Percentiles rank a stretch among this genome's conserved stretches.
Evolutionary conservation across 306 rosid genomes (phyloP).

Genomic region (Vigna radiata): DNA sequence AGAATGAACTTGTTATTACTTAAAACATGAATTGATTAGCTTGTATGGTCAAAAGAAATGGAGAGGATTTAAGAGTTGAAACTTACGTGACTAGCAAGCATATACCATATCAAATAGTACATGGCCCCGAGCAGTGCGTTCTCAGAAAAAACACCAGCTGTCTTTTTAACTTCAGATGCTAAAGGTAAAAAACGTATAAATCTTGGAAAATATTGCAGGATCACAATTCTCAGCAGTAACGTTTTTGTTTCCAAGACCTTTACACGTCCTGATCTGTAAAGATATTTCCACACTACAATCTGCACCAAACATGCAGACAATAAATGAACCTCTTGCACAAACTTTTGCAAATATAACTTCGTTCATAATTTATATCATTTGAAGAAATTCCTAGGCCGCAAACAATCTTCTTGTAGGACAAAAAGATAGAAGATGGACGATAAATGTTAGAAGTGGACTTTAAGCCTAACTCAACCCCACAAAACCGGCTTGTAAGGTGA

Average conservation of each 20-base stretch:
- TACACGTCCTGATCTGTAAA: conserved; percentile 50
- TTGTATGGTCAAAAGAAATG: conserved; percentile 1
- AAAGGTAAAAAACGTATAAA: conserved; percentile 77
- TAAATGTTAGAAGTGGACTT: not conserved
- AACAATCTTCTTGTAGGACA: too few species aligned
- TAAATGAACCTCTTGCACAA: not conserved
- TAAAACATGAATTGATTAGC: not conserved
- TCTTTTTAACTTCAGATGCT: conserved; percentile 83
- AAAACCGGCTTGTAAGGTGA: too few species aligned
- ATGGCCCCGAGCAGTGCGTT: conserved; percentile 86
- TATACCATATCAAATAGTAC: conserved; percentile 81
- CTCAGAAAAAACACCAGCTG: conserved; percentile 85
- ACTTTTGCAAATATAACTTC: not conserved
- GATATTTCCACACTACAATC: conserved; percentile 73
- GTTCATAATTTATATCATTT: not conserved
- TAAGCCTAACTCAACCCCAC: too few species aligned
- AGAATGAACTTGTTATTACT: not conserved
- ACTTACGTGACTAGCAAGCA: conserved; percentile 93
- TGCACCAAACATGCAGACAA: conserved; percentile 41
- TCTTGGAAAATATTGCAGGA: conserved; percentile 77
- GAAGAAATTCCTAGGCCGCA: too few species aligned
- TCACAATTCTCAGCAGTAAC: conserved; percentile 63
- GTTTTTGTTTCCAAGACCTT: conserved; percentile 78
- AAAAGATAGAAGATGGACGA: too few species aligned
- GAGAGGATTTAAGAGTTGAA: not conserved